Base-by-base conservation (phyloP, 768 basidiomycete genomes). In the Rhodotorula taiwanensis region DNA sequence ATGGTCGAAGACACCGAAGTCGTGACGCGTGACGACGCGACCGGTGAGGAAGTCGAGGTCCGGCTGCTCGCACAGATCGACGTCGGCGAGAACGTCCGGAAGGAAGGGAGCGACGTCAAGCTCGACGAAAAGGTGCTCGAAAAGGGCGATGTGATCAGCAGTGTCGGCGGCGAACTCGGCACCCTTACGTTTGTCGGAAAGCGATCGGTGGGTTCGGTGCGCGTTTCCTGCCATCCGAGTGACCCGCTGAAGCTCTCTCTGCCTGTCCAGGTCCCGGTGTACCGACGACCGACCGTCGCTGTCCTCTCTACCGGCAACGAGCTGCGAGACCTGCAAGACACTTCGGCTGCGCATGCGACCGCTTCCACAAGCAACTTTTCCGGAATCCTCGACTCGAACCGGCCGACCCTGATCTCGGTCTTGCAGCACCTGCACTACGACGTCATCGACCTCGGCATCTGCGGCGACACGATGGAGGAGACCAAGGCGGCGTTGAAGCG, bases 1-100 rank as follows among this genome's bases (percentile, higher is more conserved):
- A 93, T 92, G 89, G 90, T 94, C 25, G 90, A 94, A 76, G 90
- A 93, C 73, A 93, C 90, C 0, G 81, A 82, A 60, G 79, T 94
- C 11, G 78, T 83, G 20, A n/a, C 82, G 15, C 62, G 56, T 13
- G 74, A 39, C 77, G 80, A 62, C 76, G 14, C 30, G 20, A 50
- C 42, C 6, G 61, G 79, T 4, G 89, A 92, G 72, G 89, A 93
- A 74, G 78, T 79, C 30, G 81, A 84, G 64, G 83, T 94, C 2
- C 82, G 83, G 71, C 84, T 83, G 0, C 79, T 89, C 4, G 84
- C 77, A 2, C 81, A 83, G 62, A 80, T 88, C 0, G 79, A 81
- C 3, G 62, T 70, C 0, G 83, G 82, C 0, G 89, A 91, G 71
- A 92, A 91, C 71, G 81, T 88, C 7, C 80, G 90, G 30, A 75